Conservation (phyloP, 2,329 filamentous ascomycete genomes). For the Coniosporium tulheliwenetii region DNA sequence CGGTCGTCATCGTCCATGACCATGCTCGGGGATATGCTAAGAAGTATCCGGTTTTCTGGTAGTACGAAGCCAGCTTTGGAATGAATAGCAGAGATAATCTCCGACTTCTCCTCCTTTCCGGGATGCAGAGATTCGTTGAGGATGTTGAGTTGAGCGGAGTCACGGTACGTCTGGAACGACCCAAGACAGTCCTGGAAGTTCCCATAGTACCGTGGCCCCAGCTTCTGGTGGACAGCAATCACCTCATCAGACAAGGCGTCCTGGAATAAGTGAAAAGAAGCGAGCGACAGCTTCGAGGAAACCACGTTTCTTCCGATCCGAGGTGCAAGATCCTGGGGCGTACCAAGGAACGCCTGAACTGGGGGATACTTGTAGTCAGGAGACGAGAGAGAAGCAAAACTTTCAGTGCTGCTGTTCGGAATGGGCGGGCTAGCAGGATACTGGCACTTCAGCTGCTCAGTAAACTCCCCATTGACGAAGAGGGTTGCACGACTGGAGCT, state of each 20-base stretch:
- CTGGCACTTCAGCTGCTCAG: slow-evolving; percentile 76
- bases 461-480: slow-evolving; percentile 86
- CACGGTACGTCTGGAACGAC: slow-evolving; percentile 89
- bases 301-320: slow-evolving; percentile 59
- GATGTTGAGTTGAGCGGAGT: slow-evolving; percentile 77
- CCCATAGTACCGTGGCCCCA: slow-evolving; percentile 81
- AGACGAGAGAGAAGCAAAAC: slow-evolving; percentile 53
- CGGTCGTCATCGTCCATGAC: slow-evolving; percentile 69
- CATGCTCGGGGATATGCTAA: slow-evolving; percentile 45
- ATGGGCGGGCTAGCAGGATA: slow-evolving; percentile 67
- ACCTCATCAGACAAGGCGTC: slow-evolving; percentile 82
- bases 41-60: slow-evolving; percentile 55
- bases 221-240: slow-evolving; percentile 74
- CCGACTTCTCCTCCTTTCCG: slow-evolving; percentile 78
- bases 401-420: slow-evolving; percentile 46
- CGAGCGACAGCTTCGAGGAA: slow-evolving; percentile 72
- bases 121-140: slow-evolving; percentile 83
- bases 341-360: slow-evolving; percentile 86
- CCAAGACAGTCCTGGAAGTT: slow-evolving; percentile 96
- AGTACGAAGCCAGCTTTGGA: slow-evolving; percentile 70
- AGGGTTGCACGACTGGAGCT: slow-evolving; percentile 68
- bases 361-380: slow-evolving; percentile 39
- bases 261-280: slow-evolving; percentile 77
- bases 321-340: slow-evolving; percentile 71
- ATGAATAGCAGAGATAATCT: slow-evolving; percentile 78